Percentiles rank a stretch among this genome's conserved stretches.
Evolutionary conservation across 768 basidiomycete genomes (phyloP).

Genomic region (Suillus fuscotomentosus): DNA sequence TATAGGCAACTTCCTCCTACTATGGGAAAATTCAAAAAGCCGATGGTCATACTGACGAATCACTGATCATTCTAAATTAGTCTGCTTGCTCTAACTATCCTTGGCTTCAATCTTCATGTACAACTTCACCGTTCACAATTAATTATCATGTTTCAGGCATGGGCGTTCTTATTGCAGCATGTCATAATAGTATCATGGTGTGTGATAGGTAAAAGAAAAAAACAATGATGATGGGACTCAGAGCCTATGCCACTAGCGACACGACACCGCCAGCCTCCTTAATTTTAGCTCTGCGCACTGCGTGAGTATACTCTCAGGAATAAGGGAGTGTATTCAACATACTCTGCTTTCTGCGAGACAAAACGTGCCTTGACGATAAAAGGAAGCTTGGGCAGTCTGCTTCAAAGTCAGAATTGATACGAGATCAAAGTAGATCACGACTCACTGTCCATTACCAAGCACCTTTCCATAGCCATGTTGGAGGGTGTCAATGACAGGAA

Average conservation of each 20-base stretch:
- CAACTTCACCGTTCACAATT: not conserved
- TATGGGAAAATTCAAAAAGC: constrained; percentile 8
- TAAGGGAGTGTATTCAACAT: constrained; percentile 19
- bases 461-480: constrained; percentile 88
- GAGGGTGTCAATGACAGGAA: constrained; percentile 93
- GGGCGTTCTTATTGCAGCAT: constrained; percentile 14
- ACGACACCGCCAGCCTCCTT: constrained; percentile 96
- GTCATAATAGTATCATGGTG: constrained; percentile 8
- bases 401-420: constrained; percentile 1
- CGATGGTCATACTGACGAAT: not conserved
- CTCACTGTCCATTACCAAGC: constrained; percentile 89
- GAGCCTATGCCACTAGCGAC: constrained; percentile 78
- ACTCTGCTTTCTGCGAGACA: constrained; percentile 87
- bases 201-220: constrained; percentile 18
- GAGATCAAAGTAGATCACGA: constrained; percentile 14
- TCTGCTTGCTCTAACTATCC: too few species aligned
- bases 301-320: constrained; percentile 25
- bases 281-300: constrained; percentile 61
- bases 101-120: not conserved
- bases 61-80: not conserved
- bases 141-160: constrained; percentile 8
- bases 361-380: constrained; percentile 99
- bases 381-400: constrained; percentile 82
- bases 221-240: constrained; percentile 12
- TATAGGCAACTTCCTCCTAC: not conserved